Base-by-base conservation (phyloP, 202 grass and related monocot genomes). In the Carex arenaria region DNA sequence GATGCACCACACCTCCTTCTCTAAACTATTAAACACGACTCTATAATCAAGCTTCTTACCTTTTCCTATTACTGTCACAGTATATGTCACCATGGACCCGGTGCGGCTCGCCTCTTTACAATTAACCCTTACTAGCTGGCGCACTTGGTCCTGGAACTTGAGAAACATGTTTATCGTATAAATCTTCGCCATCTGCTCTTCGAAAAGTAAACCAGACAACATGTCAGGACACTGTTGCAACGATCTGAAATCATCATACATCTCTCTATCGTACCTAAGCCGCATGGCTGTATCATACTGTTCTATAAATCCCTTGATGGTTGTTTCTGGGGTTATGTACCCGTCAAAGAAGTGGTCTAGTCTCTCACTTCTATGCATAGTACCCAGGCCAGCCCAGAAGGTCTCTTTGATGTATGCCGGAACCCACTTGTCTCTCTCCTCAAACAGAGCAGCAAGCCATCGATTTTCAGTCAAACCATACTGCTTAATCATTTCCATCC, bases 91-190 rank as follows among this genome's bases (percentile, higher is more conserved):
- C 83, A 91, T 85, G 12, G 87, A 88, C 52, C 91, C 94, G 78
- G 79, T 97, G 83, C 84, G 87, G 85, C 69, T 91, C 62, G 81
- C 67, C 89, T 89, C 89, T 85, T 79, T 91, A 67, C 94, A 91
- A 72, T 78, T 93, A 52, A 93, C 87, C 82, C 93, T 92, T 85
- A 97, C 90, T 49, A 97, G 84, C 30, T 97, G 94, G 68, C 93
- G 92, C 83, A 97, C 89, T 53, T 97, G 89, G 83, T 90, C 91
- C 73, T 97, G 94, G 79, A 97, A 97, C 79, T 97, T 93, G 53
- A 91, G 89, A 80, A 97, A 97, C 71, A 97, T 89, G 85, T 93
- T 97, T 91, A 94, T 93, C 0, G 92, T 93, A 87, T 93, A 94
- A 64, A 94, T 86, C 77, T 90, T 91, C 73, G 89, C 90, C 84